These are phyloP conservation scores for Stereum hirsutum DNA, from an alignment of 1,284 basidiomycete species.

Conservation along the genomic window DNA sequence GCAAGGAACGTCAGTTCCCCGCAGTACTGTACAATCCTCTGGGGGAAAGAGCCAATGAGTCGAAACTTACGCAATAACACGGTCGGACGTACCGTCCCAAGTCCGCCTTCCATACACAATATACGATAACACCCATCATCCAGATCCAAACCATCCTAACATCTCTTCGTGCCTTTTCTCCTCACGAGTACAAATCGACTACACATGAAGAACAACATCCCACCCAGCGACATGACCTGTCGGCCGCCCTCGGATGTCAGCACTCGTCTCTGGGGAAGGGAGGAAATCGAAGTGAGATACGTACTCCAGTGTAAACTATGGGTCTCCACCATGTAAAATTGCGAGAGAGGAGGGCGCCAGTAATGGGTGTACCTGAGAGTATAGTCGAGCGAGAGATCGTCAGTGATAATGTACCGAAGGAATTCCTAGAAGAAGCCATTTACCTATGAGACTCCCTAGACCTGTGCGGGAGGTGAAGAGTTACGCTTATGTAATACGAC, in stretches of 20 bases:
- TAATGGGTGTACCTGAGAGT: background rate
- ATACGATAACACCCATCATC: background rate
- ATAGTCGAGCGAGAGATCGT: background rate
- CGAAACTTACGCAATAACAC: no score
- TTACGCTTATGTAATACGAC: background rate
- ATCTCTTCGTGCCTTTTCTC: background rate
- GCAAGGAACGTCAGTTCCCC: no score
- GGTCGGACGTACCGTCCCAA: no score
- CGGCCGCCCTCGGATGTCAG: background rate
- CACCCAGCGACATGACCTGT: background rate
- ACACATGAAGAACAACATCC: background rate
- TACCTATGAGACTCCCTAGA: conserved; percentile 1
- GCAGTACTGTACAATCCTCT: no score
- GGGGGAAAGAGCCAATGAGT: no score
- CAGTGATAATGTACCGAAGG: background rate
- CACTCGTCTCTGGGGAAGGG: background rate
- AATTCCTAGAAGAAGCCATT: background rate
- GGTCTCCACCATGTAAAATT: background rate
- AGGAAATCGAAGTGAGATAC: background rate
- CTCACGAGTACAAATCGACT: background rate
- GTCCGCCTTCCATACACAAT: no score
- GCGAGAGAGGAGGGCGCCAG: background rate
- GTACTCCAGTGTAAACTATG: background rate
- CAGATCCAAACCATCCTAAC: background rate
- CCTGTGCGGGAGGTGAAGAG: background rate